phyloP scores from a whole-genome alignment of 257 asterid genomes.

The Linaria vulgaris region DNA sequence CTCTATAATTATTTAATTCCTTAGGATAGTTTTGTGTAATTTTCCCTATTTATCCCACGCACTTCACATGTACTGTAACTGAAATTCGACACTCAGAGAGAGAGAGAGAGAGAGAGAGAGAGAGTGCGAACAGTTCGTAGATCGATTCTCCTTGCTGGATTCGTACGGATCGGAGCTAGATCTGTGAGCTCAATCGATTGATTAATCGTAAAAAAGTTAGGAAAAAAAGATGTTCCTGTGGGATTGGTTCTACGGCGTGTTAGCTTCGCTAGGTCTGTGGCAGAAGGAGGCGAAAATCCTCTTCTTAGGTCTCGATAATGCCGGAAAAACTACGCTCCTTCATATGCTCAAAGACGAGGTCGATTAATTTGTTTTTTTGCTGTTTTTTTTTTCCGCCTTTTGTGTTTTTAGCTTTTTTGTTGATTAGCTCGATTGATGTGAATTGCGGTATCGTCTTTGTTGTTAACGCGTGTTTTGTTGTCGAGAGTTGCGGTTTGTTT shows the following conservation, averaged over 20 bases:
- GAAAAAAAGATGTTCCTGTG: conserved; percentile 57
- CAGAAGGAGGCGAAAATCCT: conserved; percentile 96
- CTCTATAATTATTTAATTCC: too few species aligned
- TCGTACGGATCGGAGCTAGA: conserved; percentile 28
- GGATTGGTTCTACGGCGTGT: conserved; percentile 93
- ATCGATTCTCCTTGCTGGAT: conserved; percentile 25
- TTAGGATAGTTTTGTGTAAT: too few species aligned
- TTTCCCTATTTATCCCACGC: too few species aligned
- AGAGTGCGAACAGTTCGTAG: conserved; percentile 20
- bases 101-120: too few species aligned
- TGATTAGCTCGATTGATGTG: too few species aligned
- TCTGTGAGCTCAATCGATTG: conserved; percentile 13
- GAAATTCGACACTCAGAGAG: conserved; percentile 11
- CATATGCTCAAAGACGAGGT: conserved; percentile 98
- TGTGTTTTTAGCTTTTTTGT: too few species aligned
- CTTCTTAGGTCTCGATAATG: conserved; percentile 90
- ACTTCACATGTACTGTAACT: too few species aligned
- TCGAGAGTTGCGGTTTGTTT: background rate
- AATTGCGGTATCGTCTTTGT: too few species aligned
- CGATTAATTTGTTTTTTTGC: background rate
- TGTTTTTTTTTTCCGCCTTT: background rate
- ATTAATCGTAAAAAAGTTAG: background rate
- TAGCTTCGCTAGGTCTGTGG: conserved; percentile 92
- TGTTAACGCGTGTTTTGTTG: too few species aligned
- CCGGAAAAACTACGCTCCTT: conserved; percentile 93